Evolutionary conservation across 2,329 filamentous ascomycete genomes (phyloP).

Genomic region (Talaromyces sp.): DNA sequence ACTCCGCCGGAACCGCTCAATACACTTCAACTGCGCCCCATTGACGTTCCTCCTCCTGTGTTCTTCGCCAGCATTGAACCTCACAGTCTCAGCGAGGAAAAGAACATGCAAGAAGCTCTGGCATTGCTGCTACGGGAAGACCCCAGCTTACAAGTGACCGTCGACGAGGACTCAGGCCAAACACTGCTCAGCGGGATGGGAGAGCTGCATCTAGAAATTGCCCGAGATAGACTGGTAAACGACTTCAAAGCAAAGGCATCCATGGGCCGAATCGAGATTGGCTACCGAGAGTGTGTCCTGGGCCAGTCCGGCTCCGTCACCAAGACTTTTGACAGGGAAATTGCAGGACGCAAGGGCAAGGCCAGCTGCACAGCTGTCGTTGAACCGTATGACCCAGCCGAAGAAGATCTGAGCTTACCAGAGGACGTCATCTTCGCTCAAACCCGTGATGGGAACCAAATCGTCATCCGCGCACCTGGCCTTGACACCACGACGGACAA

Average conservation of each 20-base stretch:
- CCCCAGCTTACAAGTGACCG: constrained; percentile 77
- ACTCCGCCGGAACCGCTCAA: constrained; percentile 64
- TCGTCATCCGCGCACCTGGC: constrained; percentile 52
- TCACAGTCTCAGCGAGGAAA: constrained; percentile 70
- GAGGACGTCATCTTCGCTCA: constrained; percentile 34
- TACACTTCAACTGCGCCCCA: constrained; percentile 76
- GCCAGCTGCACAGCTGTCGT: constrained; percentile 68
- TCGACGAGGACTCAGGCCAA: constrained; percentile 86
- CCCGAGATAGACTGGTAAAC: constrained; percentile 77
- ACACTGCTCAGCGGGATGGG: constrained; percentile 96
- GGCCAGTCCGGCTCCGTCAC: constrained; percentile 52
- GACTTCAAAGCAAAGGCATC: constrained; percentile 80
- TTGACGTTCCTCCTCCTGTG: constrained; percentile 84
- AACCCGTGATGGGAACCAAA: constrained; percentile 64
- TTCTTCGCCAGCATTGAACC: constrained; percentile 95
- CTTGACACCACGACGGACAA: constrained; percentile 35
- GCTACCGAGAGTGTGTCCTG: constrained; percentile 80
- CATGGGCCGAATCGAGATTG: constrained; percentile 90
- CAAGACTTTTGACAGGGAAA: constrained; percentile 67
- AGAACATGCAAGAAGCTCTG: constrained; percentile 70
- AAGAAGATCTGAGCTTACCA: constrained; percentile 13
- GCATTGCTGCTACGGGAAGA: constrained; percentile 81
- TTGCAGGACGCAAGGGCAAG: constrained; percentile 73
- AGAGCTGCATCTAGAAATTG: constrained; percentile 90
- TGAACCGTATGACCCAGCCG: constrained; percentile 48